phyloP scores from a whole-genome alignment of 305 asterid species.

The Solanum hybrid region DNA sequence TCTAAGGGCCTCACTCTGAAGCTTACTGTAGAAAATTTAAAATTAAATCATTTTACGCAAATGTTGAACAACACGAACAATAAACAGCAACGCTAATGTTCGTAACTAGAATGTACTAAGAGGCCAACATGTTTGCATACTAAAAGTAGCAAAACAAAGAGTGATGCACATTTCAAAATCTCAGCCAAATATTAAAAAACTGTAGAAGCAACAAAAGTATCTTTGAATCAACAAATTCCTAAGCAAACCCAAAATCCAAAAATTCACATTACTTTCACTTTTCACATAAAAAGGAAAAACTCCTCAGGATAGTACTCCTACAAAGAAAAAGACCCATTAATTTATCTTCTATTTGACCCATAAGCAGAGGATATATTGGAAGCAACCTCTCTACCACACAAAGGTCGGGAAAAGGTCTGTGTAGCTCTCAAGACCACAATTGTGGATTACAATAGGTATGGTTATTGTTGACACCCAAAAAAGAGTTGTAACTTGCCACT shows the following conservation, averaged over 20 bases:
- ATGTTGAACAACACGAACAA: background rate
- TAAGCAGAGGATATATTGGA: background rate
- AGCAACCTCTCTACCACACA: background rate
- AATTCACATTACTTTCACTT: background rate
- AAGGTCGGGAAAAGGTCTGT: background rate
- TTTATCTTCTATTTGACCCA: background rate
- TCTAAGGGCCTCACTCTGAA: conserved; percentile 45
- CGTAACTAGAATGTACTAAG: background rate
- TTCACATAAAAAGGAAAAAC: background rate
- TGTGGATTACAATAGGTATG: background rate
- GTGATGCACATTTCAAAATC: background rate
- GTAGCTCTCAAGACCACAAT: background rate
- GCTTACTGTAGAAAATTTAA: conserved; percentile 30
- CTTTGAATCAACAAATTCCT: background rate
- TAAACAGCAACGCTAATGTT: background rate
- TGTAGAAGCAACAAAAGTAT: background rate
- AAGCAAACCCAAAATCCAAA: background rate
- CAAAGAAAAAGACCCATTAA: background rate
- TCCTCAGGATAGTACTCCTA: background rate
- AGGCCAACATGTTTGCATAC: background rate
- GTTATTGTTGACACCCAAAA: background rate
- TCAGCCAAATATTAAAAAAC: background rate
- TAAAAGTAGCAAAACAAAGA: background rate
- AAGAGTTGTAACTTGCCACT: background rate
- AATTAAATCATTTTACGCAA: background rate